Evolutionary conservation across 768 basidiomycete genomes (phyloP).

Genomic region (Phallus indusiatus): DNA sequence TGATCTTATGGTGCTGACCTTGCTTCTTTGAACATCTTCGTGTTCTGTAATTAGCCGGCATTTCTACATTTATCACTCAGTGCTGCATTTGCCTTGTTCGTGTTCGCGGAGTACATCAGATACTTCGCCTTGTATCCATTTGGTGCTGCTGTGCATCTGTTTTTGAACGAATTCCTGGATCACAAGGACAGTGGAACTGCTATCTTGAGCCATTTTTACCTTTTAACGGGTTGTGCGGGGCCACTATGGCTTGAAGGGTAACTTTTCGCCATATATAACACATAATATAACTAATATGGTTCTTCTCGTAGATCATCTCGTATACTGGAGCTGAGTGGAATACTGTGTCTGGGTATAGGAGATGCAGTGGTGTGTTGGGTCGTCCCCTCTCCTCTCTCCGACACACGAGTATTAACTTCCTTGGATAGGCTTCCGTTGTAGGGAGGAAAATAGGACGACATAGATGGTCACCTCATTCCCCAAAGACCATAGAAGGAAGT

Average conservation of each 20-base stretch:
- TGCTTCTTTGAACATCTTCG: not conserved
- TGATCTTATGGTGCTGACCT: not conserved
- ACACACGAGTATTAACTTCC: slow-evolving; percentile 1
- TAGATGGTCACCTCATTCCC: slow-evolving; percentile 75
- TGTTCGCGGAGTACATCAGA: slow-evolving; percentile 93
- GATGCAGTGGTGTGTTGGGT: slow-evolving; percentile 73
- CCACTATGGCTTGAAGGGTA: slow-evolving; percentile 94
- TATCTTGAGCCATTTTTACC: slow-evolving; percentile 94
- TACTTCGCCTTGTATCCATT: slow-evolving; percentile 98
- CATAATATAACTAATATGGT: slow-evolving; percentile 5
- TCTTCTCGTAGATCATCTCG: slow-evolving; percentile 30
- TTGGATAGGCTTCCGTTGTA: slow-evolving; percentile 74
- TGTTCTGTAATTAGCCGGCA: slow-evolving; percentile 56
- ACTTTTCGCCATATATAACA: slow-evolving; percentile 22
- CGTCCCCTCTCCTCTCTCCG: not conserved
- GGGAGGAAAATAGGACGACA: slow-evolving; percentile 75
- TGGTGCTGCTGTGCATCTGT: slow-evolving; percentile 85
- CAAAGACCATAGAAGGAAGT: slow-evolving; percentile 90
- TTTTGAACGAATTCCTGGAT: slow-evolving; percentile 97
- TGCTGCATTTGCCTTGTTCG: slow-evolving; percentile 89
- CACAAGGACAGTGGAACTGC: slow-evolving; percentile 91
- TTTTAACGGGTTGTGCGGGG: slow-evolving; percentile 90
- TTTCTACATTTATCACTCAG: slow-evolving; percentile 95
- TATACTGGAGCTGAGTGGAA: slow-evolving; percentile 70
- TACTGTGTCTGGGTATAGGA: slow-evolving; percentile 82